A percentile compares a stretch with the other conserved stretches of the same genome.
Evolutionary conservation across 2,329 filamentous ascomycete species (phyloP).

Genomic region (Epichloe festucae): DNA sequence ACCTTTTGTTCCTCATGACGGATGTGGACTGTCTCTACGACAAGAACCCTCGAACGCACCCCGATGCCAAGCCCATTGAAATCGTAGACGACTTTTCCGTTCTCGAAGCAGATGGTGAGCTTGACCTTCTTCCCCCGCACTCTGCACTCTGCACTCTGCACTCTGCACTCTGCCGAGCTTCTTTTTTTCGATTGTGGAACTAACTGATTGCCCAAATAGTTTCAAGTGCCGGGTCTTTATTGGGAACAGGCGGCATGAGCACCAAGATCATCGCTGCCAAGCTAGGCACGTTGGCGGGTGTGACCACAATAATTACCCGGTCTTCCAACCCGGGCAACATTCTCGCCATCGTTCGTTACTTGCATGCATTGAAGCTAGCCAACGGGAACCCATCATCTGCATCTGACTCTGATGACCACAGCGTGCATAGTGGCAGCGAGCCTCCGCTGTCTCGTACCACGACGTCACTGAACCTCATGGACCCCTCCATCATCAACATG

Average conservation of each 20-base stretch:
- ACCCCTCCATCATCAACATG: conserved; percentile 10
- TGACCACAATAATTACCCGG: conserved; percentile 89
- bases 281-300: conserved; percentile 83
- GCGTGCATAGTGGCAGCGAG: conserved; percentile 5
- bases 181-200: neutral
- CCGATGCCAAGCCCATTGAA: conserved; percentile 79
- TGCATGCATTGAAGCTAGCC: conserved; percentile 34
- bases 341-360: conserved; percentile 68
- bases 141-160: neutral
- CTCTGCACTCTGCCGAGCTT: neutral
- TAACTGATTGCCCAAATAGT: conserved; percentile 34
- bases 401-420: conserved; percentile 11
- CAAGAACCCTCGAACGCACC: conserved; percentile 77
- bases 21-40: conserved; percentile 97
- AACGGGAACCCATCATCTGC: conserved; percentile 1
- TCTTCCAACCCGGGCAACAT: conserved; percentile 93
- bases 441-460: conserved; percentile 25
- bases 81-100: conserved; percentile 80
- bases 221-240: conserved; percentile 72
- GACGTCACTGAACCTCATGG: conserved; percentile 26
- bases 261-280: conserved; percentile 93
- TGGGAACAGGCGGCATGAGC: conserved; percentile 93
- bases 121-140: neutral
- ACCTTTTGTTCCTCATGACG: conserved; percentile 96
- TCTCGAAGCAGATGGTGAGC: conserved; percentile 64